phyloP scores from a whole-genome alignment of 495 filamentous ascomycete species.

The Podospora appendiculata region DNA sequence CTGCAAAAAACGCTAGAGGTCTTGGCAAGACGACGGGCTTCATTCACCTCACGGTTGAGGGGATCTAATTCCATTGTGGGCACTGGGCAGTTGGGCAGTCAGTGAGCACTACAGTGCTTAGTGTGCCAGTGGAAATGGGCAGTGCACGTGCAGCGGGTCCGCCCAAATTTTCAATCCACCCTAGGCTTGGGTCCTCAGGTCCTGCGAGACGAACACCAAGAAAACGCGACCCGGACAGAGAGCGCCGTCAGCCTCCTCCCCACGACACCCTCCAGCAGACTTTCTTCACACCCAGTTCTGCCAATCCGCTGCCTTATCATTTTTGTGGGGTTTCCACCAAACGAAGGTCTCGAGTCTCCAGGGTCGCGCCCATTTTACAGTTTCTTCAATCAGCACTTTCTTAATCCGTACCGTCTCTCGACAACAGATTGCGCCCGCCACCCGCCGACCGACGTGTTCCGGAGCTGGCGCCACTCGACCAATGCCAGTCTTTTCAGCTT shows the following conservation, averaged over 20 bases:
- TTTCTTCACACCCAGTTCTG: neutral
- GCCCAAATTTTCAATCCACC: conserved; percentile 3
- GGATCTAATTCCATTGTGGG: no score
- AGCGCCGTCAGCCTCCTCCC: neutral
- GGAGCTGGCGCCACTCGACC: neutral
- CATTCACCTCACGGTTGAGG: no score
- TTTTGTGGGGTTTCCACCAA: neutral
- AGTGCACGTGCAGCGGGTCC: neutral
- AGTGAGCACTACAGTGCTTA: no score
- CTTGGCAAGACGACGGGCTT: no score
- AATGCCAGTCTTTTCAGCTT: conserved; percentile 6
- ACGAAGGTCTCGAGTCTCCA: neutral
- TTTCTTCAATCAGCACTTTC: no score
- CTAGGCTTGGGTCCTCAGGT: neutral
- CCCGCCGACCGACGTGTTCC: neutral
- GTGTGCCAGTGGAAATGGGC: neutral
- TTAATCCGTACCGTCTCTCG: no score
- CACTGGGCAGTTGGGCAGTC: no score
- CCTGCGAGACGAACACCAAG: neutral
- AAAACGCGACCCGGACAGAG: neutral
- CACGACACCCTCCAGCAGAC: neutral
- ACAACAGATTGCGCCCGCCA: neutral
- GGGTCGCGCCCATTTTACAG: no score
- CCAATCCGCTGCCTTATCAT: neutral
- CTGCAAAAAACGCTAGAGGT: no score